Base-by-base conservation (phyloP, 805 yeast species). In the Kazachstania martiniae region DNA sequence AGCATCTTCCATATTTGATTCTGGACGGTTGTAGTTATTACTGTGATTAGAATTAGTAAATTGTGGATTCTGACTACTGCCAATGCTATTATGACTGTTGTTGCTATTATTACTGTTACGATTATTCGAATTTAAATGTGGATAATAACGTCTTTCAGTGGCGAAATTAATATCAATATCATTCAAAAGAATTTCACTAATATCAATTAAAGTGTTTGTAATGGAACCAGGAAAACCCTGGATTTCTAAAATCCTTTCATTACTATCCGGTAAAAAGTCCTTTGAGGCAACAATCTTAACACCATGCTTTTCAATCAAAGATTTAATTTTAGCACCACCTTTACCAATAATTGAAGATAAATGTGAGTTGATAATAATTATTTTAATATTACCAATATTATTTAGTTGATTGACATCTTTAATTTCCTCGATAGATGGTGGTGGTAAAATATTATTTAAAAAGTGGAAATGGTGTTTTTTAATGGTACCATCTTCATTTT, bases 271-370 rank as follows among this genome's bases (percentile, higher is more conserved):
- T 37, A 86, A 68, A 51, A 75, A 78, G 34, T 83, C 85, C 51
- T 84, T 85, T 22, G 93, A 78, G 8, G 94, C 94, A 34, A 83
- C 85, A 72, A 86, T 80, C 51, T 80, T 77, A 32, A 86, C 84
- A 34, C 68, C 63, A 53, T 64, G 77, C 21, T 59, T 61, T 38
- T 74, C 77, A 33, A 51, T 49, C 38, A 85, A 71, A 25, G 77
- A 68, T 61, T 83, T 85, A 51, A 86, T 86, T 51, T 86, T 70
- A 9, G 66, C 61, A 33, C 95, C 95, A 39, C 72, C 81, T 36
- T 80, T 74, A 32, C 95, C 95, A 51, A 86, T 85, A 28, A 86
- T 70, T 7, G 93, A 76, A 25, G 95, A 94, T 74, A 85, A 76
- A 53, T 84, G 94, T 32, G 77, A 68, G 56, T 85, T 84, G 25